These are phyloP conservation scores for Cladophialophora yegresii DNA, from an alignment of 2,329 filamentous ascomycete genomes.

Conservation along the genomic window DNA sequence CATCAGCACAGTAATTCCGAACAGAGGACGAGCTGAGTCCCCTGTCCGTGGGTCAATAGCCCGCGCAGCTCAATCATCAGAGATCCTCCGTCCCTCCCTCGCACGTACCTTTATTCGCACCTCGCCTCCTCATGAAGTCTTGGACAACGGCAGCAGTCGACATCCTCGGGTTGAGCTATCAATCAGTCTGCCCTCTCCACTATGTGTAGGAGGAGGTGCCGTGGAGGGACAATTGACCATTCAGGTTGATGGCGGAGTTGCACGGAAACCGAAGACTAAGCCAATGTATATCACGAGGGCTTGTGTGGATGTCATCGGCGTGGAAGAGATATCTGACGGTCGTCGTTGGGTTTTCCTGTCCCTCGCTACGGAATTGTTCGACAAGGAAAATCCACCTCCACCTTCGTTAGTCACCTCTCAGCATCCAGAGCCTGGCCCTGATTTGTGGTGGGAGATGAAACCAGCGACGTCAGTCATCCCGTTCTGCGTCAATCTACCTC, in stretches of 20 bases:
- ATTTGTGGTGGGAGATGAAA: constrained; percentile 52
- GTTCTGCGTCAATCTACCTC: constrained; percentile 56
- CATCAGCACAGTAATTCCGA: constrained; percentile 42
- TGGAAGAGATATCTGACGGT: constrained; percentile 53
- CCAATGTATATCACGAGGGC: constrained; percentile 52
- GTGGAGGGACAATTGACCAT: constrained; percentile 55
- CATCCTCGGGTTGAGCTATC: constrained; percentile 54
- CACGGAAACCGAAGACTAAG: constrained; percentile 44
- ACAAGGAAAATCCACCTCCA: constrained; percentile 54
- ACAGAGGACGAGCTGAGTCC: constrained; percentile 51
- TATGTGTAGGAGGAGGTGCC: constrained; percentile 59
- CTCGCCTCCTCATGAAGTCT: constrained; percentile 50
- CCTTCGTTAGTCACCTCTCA: constrained; percentile 53
- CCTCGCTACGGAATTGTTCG: constrained; percentile 55
- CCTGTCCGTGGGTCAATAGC: constrained; percentile 51
- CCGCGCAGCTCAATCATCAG: constrained; percentile 48
- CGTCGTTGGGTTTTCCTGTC: constrained; percentile 54
- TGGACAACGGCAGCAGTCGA: constrained; percentile 53
- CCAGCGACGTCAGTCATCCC: constrained; percentile 52
- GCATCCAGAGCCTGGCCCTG: constrained; percentile 38
- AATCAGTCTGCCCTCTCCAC: constrained; percentile 52
- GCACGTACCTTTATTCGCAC: constrained; percentile 54
- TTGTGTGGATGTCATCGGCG: constrained; percentile 55
- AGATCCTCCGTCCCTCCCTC: constrained; percentile 46
- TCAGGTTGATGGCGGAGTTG: constrained; percentile 50